These are phyloP conservation scores for Dactylellina sp. DNA, from an alignment of 2,329 filamentous ascomycete species.

Conservation along the genomic window DNA sequence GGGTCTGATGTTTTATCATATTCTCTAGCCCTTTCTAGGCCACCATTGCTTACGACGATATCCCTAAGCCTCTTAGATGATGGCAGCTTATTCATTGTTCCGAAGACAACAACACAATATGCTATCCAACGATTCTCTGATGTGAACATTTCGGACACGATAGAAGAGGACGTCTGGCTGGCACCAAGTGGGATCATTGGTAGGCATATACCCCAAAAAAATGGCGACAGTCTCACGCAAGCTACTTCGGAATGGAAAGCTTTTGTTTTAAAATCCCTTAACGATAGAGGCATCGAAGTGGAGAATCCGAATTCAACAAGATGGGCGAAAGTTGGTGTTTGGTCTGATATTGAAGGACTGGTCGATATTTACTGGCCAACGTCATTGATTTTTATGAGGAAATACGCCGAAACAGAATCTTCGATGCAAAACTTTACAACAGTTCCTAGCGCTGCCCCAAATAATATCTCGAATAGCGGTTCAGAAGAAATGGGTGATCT, in stretches of 20 bases:
- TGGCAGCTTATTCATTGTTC: slow-evolving; percentile 40
- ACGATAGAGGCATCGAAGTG: slow-evolving; percentile 38
- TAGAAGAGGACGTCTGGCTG: slow-evolving; percentile 44
- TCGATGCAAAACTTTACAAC: neutral
- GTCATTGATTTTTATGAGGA: slow-evolving; percentile 36
- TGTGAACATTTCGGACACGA: slow-evolving; percentile 14
- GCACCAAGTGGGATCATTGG: slow-evolving; percentile 48
- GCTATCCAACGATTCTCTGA: slow-evolving; percentile 27
- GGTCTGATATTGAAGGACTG: slow-evolving; percentile 47
- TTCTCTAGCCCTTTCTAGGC: slow-evolving; percentile 23
- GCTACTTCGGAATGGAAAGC: slow-evolving; percentile 54
- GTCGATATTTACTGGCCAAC: slow-evolving; percentile 49
- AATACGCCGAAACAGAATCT: slow-evolving; percentile 14
- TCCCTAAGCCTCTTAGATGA: slow-evolving; percentile 38
- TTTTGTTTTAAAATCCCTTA: slow-evolving; percentile 42
- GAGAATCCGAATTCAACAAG: slow-evolving; percentile 4
- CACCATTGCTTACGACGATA: slow-evolving; percentile 41
- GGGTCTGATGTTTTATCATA: slow-evolving; percentile 35
- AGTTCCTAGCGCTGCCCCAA: neutral
- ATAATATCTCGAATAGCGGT: slow-evolving; percentile 7
- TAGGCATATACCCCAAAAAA: slow-evolving; percentile 13
- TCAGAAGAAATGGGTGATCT: slow-evolving; percentile 20
- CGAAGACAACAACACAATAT: slow-evolving; percentile 37
- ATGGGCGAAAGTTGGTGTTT: slow-evolving; percentile 41
- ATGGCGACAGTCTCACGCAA: slow-evolving; percentile 9